Conservation (phyloP, 2,329 filamentous ascomycete genomes). For the Bipolaris cookei region DNA sequence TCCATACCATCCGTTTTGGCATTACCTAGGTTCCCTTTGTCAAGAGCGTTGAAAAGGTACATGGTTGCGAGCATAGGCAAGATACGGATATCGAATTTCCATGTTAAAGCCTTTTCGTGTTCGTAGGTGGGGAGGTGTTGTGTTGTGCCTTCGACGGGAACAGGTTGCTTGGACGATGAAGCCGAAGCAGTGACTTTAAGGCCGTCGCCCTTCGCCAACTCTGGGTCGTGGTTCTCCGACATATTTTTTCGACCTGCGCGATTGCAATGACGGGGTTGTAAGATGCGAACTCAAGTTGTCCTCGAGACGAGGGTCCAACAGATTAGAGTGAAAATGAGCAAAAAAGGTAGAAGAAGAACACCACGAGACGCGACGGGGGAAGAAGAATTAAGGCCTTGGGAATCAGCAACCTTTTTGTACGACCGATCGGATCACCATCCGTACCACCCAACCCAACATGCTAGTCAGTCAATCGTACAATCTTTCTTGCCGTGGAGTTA, state of each 20-base stretch:
- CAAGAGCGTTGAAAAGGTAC: slow-evolving; percentile 61
- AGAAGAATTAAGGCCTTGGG: too few relatives aligned
- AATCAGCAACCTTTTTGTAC: slow-evolving; percentile 17
- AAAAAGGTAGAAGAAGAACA: neutral
- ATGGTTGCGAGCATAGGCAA: slow-evolving; percentile 65
- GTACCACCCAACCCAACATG: neutral
- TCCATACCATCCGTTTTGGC: slow-evolving; percentile 56
- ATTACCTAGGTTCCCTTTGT: slow-evolving; percentile 50
- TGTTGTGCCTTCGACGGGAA: slow-evolving; percentile 37
- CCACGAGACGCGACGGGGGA: neutral
- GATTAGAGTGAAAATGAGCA: neutral
- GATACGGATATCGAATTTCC: slow-evolving; percentile 62
- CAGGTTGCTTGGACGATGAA: slow-evolving; percentile 33
- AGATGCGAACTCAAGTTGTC: neutral
- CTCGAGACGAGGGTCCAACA: neutral
- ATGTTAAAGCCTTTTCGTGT: slow-evolving; percentile 54
- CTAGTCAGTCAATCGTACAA: slow-evolving; percentile 9
- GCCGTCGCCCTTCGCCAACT: slow-evolving; percentile 35
- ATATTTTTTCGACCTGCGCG: slow-evolving; percentile 19
- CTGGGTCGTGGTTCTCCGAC: slow-evolving; percentile 34
- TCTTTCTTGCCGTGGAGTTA: slow-evolving; percentile 22
- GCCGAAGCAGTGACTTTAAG: slow-evolving; percentile 37
- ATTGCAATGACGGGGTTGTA: neutral
- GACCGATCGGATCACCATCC: neutral
- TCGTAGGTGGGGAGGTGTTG: slow-evolving; percentile 45